Base-by-base conservation (phyloP, 2,329 filamentous ascomycete genomes). In the Pleoardoris graminearum region DNA sequence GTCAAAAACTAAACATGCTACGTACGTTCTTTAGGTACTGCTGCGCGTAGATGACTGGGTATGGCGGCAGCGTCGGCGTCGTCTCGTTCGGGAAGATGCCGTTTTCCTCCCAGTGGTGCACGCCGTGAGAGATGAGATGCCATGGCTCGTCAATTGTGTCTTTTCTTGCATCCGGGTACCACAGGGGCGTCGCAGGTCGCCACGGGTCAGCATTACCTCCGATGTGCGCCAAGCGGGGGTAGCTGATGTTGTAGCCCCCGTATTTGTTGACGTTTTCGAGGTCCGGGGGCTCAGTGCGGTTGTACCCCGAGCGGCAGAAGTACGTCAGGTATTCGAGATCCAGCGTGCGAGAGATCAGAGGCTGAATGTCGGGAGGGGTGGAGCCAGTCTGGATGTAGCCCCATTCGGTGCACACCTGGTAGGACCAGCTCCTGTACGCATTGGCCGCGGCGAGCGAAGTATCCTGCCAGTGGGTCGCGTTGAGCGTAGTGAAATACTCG, bases 61-160 rank as follows among this genome's bases (percentile, higher is more conserved):
- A 65, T 0, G 86, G 86, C 1, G 87, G 86, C 27, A 90, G 65
- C 0, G 74, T 72, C 1, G 77, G 59, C 5, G 78, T 82, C 0
- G 85, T 86, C 68, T 89, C 79, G 51, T 86, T 86, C 1, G 77
- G 70, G 44, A 86, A 83, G n/a, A 88, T 62, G 0, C 85, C 85
- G 58, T 88, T 87, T 74, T 88, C 86, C 60, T 90, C 88, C 87
- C 88, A 94, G 68, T 93, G 89, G 70, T 95, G 90, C 17, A 92
- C 88, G 0, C 84, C 89, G n/a, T 82, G 81, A 3, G 80, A 76
- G 39, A 95, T 90, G 39, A 93, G 67, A n/a, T 90, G 79, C 57
- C 87, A 89, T 0, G 90, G 90, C 75, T 91, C 82, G 42, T 79
- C 80, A 0, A 77, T 74, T 0, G 88, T 89, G 38, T 81, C 88